Evolutionary conservation across 441 rosid species (phyloP).

Genomic region (Melianthus villosus): DNA sequence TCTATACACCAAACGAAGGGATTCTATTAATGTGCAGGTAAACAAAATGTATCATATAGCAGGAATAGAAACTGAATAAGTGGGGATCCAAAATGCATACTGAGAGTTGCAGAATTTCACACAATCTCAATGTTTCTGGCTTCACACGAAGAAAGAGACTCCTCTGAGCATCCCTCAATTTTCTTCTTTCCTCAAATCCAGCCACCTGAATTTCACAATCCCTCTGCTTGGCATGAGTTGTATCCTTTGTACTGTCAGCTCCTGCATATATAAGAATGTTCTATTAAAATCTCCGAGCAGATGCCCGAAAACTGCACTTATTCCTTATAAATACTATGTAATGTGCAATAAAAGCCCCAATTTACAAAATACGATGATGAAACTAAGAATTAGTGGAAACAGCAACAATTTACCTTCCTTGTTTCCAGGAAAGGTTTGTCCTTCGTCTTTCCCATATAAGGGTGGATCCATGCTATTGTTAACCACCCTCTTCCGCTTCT

Average conservation of each 20-base stretch:
- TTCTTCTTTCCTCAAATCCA: constrained; percentile 20
- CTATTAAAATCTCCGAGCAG: neutral
- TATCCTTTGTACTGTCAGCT: constrained; percentile 11
- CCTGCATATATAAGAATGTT: constrained; percentile 14
- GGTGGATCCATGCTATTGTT: constrained; percentile 16
- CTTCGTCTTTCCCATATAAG: constrained; percentile 15
- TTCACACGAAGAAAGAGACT: constrained; percentile 42
- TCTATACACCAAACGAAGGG: too few relatives aligned
- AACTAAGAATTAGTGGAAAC: constrained; percentile 13
- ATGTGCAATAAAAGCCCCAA: too few relatives aligned
- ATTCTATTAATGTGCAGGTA: too few relatives aligned
- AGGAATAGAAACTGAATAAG: constrained; percentile 11
- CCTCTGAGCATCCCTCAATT: constrained; percentile 33
- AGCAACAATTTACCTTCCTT: constrained; percentile 14
- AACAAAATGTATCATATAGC: neutral
- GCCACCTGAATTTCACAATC: constrained; percentile 18
- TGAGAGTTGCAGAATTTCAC: constrained; percentile 44
- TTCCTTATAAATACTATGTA: too few relatives aligned
- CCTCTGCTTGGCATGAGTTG: constrained; percentile 9
- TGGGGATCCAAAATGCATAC: constrained; percentile 29
- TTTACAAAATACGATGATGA: neutral
- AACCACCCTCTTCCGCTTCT: constrained; percentile 42
- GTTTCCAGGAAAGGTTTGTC: too few relatives aligned
- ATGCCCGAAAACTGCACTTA: neutral
- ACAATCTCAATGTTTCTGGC: constrained; percentile 48